Evolutionary conservation across 2,329 filamentous ascomycete species (phyloP), one percentile per base, ranked within the genome.

Genomic region (Phoma sp.): DNA sequence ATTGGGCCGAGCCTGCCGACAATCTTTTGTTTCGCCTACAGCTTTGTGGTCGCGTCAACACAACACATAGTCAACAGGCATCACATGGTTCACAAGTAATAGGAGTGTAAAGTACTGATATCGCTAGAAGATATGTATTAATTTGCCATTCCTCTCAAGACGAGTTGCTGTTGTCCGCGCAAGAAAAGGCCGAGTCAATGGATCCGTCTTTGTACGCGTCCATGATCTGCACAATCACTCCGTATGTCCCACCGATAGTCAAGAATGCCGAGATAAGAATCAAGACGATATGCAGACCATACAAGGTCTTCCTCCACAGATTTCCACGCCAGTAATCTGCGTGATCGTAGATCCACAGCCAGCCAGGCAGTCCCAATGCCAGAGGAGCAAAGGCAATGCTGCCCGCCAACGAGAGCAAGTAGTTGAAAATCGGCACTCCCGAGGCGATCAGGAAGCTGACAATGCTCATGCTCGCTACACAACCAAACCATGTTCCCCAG

Each of bases 391-490:
- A 84, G 37, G 79, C 81, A 12, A 84, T 52, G 24, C 76, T 77
- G 3, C 81, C 82, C 2, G 80, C 78, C 10, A 84, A 63, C 2
- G 80, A 78, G 17, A 84, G 60, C 19, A 84, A 61, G 61, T 80
- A 83, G 55, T 81, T 82, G 73, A 85, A 84, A 47, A 84, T 82
- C 0, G 82, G 82, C 29, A 85, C 82, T 0, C 79, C 80, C n/a
- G 77, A 76, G 1, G 82, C 82, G 17, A 85, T 70, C 46, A 85
- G 68, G 61, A 82, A 85, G 6, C 80, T 73, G 19, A 82, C 63
- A 4, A 77, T 62, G 0, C 74, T 72, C 35, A 84, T 71, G 0
- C 69, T 69, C 17, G 76, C 65, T 0, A 78, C 82, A 51, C 78
- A 80, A 9, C 73, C 68, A 0, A 84, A 65, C 83, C 83, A 85